A percentile compares a stretch with the other conserved stretches of the same genome.
These are phyloP conservation scores for Phytophthora idaei DNA, from an alignment of 352 stramenopile species.

Conservation along the genomic window DNA sequence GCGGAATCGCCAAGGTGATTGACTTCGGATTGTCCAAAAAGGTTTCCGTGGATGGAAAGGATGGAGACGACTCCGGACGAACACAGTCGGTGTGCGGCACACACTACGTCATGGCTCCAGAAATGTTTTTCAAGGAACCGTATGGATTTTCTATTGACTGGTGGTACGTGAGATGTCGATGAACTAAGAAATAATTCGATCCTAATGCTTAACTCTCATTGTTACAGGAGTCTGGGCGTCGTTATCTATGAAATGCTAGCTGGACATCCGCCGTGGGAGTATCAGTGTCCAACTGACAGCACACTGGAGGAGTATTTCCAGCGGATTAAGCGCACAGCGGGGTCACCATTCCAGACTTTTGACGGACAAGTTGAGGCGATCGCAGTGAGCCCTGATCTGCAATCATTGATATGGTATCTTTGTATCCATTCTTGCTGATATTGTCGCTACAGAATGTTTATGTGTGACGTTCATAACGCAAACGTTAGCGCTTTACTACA, in stretches of 20 bases:
- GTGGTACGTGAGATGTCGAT: conserved; percentile 52
- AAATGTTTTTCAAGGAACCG: conserved; percentile 51
- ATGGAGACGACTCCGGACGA: neutral
- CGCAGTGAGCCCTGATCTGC: conserved; percentile 23
- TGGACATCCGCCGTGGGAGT: conserved; percentile 71
- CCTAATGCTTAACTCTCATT: neutral
- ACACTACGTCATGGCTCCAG: conserved; percentile 78
- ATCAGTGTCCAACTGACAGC: conserved; percentile 41
- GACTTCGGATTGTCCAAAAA: conserved; percentile 77
- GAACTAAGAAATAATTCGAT: neutral
- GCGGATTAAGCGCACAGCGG: conserved; percentile 28
- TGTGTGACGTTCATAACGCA: neutral
- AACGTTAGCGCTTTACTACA: conserved; percentile 28
- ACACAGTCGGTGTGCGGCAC: conserved; percentile 68
- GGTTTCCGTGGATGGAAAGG: conserved; percentile 2
- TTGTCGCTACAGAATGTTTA: neutral
- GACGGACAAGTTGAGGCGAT: neutral
- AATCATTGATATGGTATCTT: conserved; percentile 41
- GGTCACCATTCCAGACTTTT: conserved; percentile 6
- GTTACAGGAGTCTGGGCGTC: conserved; percentile 67
- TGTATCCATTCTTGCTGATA: neutral
- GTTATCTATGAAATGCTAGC: conserved; percentile 78
- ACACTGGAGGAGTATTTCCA: conserved; percentile 43
- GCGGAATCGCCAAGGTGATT: conserved; percentile 62
- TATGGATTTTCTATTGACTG: conserved; percentile 62